These are phyloP conservation scores for Medakamo hakoo DNA, from an alignment of 139 green algal genomes.

Conservation along the genomic window DNA sequence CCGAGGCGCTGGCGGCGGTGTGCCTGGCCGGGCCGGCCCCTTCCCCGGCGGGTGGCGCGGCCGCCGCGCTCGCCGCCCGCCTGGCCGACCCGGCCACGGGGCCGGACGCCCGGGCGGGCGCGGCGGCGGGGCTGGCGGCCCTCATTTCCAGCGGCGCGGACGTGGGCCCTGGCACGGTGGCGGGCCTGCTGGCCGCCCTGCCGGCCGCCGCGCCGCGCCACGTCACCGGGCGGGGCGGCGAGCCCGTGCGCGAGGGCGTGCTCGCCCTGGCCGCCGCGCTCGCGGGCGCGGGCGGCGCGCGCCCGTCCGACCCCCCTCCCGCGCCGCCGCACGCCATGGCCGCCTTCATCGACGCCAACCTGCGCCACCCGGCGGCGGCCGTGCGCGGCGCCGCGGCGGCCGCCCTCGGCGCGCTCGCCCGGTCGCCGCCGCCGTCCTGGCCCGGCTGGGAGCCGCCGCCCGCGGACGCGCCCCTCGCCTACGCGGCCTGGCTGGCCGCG, in stretches of 20 bases:
- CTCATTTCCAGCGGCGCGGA: constrained; percentile 37
- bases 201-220: constrained; percentile 13
- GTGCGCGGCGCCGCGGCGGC: constrained; percentile 43
- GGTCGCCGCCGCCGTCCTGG: constrained; percentile 12
- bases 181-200: constrained; percentile 22
- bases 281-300: neutral
- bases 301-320: neutral
- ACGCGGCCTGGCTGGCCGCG: constrained; percentile 1
- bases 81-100: constrained; percentile 5
- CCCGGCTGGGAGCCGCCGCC: neutral
- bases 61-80: neutral
- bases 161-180: constrained; percentile 58
- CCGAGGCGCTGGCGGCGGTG: constrained; percentile 33
- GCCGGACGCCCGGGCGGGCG: constrained; percentile 14
- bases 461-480: constrained; percentile 1
- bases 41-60: neutral
- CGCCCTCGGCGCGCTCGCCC: constrained; percentile 37
- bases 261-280: constrained; percentile 8
- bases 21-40: neutral
- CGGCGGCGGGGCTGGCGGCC: constrained; percentile 28
- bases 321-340: constrained; percentile 22
- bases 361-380: constrained; percentile 44
- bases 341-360: constrained; percentile 44
- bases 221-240: constrained; percentile 70
- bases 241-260: constrained; percentile 70